These are phyloP conservation scores for Sungouiella thailandica DNA, from an alignment of 805 yeast species.

Conservation along the genomic window DNA sequence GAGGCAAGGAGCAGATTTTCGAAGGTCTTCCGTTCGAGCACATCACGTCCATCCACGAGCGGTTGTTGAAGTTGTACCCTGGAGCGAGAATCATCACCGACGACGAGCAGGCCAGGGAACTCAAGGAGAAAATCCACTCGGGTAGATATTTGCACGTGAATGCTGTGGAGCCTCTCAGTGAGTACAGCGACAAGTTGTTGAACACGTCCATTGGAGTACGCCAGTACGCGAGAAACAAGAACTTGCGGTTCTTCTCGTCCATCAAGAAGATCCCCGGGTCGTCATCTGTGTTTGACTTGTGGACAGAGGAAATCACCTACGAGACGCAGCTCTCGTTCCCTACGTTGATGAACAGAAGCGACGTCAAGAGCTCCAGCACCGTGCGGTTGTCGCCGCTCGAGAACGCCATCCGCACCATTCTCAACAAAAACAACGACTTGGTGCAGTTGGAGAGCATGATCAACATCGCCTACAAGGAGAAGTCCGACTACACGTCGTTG, in stretches of 20 bases:
- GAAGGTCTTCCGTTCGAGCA: conserved; percentile 89
- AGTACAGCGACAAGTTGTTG: conserved; percentile 41
- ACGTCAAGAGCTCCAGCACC: conserved; percentile 45
- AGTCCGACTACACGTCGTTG: conserved; percentile 41
- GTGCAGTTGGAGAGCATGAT: conserved; percentile 61
- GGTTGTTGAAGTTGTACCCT: conserved; percentile 70
- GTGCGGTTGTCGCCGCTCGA: conserved; percentile 75
- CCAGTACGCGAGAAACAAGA: conserved; percentile 70
- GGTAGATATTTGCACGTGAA: conserved; percentile 73
- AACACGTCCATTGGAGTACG: conserved; percentile 57
- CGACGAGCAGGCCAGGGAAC: conserved; percentile 51
- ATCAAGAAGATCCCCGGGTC: conserved; percentile 72
- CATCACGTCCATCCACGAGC: conserved; percentile 73
- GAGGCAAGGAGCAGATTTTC: conserved; percentile 74
- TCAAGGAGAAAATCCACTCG: conserved; percentile 48
- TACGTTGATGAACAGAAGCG: conserved; percentile 80
- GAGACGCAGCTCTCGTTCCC: conserved; percentile 78
- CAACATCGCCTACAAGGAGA: conserved; percentile 47
- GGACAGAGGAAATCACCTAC: conserved; percentile 86
- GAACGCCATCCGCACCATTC: conserved; percentile 68
- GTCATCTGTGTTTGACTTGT: conserved; percentile 63
- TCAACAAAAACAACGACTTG: conserved; percentile 67
- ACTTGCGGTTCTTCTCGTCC: conserved; percentile 64
- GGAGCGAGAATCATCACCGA: conserved; percentile 69
- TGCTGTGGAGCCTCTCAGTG: conserved; percentile 65